phyloP scores from a whole-genome alignment of 2,329 filamentous ascomycete species.

The Fusarium sp. region DNA sequence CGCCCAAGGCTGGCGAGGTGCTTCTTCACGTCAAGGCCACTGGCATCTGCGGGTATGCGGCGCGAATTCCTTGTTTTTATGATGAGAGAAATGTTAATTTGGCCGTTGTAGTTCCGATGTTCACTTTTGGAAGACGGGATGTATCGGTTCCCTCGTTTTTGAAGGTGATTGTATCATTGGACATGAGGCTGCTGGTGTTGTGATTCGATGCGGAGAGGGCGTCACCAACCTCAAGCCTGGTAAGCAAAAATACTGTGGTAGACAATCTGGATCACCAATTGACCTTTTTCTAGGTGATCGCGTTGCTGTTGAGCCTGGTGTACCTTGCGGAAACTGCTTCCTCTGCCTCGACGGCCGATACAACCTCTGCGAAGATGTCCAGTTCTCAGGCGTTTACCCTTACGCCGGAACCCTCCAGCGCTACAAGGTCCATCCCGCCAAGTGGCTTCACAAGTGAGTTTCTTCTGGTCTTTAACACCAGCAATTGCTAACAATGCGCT shows the following conservation, averaged over 20 bases:
- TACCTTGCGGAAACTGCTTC: slow-evolving; percentile 71
- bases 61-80: background rate
- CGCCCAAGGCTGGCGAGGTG: slow-evolving; percentile 66
- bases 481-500: slow-evolving; percentile 5
- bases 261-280: slow-evolving; percentile 4
- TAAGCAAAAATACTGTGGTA: slow-evolving; percentile 41
- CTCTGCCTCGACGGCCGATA: slow-evolving; percentile 70
- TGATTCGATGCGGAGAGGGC: slow-evolving; percentile 67
- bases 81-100: background rate
- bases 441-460: slow-evolving; percentile 65
- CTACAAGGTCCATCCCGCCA: slow-evolving; percentile 71
- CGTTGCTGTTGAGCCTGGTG: slow-evolving; percentile 75
- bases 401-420: slow-evolving; percentile 70
- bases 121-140: slow-evolving; percentile 75
- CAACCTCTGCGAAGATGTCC: slow-evolving; percentile 72
- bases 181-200: slow-evolving; percentile 72
- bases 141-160: slow-evolving; percentile 72
- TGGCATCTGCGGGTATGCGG: slow-evolving; percentile 70
- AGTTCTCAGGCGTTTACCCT: slow-evolving; percentile 72
- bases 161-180: slow-evolving; percentile 74
- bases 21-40: slow-evolving; percentile 72
- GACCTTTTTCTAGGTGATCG: slow-evolving; percentile 62
- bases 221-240: slow-evolving; percentile 63
- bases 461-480: background rate
- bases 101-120: slow-evolving; percentile 66